Evolutionary conservation across 768 basidiomycete species (phyloP).

Genomic region (Suillus subluteus): DNA sequence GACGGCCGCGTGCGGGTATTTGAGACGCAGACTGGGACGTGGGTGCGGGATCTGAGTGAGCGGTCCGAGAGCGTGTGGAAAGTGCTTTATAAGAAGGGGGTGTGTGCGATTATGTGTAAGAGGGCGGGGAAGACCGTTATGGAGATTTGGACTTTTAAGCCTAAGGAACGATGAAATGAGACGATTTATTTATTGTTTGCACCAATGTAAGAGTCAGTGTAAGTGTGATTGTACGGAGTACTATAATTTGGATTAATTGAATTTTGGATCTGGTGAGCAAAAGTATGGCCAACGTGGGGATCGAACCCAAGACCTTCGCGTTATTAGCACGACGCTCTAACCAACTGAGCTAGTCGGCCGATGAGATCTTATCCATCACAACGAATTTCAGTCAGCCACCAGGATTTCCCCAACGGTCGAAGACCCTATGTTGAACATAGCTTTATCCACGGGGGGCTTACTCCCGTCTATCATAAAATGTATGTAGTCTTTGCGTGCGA

Average conservation of each 20-base stretch:
- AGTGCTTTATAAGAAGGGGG: constrained; percentile 72
- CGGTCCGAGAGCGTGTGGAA: constrained; percentile 88
- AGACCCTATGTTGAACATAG: too few species aligned
- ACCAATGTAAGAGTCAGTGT: neutral
- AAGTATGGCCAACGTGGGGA: constrained; percentile 62
- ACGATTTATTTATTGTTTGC: neutral
- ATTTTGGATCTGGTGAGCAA: neutral
- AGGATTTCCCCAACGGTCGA: too few species aligned
- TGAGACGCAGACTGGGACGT: constrained; percentile 62
- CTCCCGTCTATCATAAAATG: too few species aligned
- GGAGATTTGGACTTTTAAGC: constrained; percentile 82
- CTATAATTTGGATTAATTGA: neutral
- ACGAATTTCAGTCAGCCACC: neutral
- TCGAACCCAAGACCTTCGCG: constrained; percentile 75
- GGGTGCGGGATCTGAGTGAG: constrained; percentile 78
- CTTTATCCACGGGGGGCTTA: too few species aligned
- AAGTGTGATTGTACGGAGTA: neutral
- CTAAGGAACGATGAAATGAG: constrained; percentile 33
- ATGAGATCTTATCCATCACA: rapidly evolving
- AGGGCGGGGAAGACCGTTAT: constrained; percentile 81
- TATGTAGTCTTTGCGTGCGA: too few species aligned
- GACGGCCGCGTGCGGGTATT: constrained; percentile 83
- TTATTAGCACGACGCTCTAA: constrained; percentile 59
- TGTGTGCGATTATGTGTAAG: constrained; percentile 81
- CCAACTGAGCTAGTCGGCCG: constrained; percentile 53